These are phyloP conservation scores for Chaetomiaceae sp. DNA, from an alignment of 2,329 filamentous ascomycete genomes.

Conservation along the genomic window DNA sequence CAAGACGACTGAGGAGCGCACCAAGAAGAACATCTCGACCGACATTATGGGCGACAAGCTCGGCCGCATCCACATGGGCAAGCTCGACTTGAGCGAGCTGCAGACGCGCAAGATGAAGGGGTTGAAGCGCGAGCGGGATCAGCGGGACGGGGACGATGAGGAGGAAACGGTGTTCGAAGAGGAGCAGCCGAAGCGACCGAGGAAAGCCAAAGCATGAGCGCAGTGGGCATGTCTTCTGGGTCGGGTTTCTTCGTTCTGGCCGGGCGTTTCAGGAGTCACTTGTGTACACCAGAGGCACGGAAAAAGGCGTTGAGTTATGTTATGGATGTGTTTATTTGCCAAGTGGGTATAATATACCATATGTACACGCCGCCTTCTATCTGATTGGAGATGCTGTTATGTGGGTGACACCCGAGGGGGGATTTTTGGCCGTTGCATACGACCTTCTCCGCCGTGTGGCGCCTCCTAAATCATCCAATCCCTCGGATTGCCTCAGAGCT, in stretches of 20 bases:
- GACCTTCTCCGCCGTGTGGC: background rate
- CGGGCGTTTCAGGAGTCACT: background rate
- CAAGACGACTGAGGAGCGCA: constrained; percentile 63
- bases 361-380: constrained; percentile 4
- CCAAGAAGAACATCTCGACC: constrained; percentile 94
- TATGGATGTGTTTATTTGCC: background rate
- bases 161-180: constrained; percentile 29
- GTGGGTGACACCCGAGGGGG: background rate
- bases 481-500: too few relatives aligned
- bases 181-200: constrained; percentile 33
- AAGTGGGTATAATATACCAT: constrained; percentile 9
- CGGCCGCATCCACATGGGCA: constrained; percentile 83
- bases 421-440: background rate
- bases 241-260: background rate
- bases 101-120: constrained; percentile 99
- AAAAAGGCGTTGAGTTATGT: constrained; percentile 10
- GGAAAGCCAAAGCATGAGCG: constrained; percentile 28
- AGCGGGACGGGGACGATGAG: constrained; percentile 47
- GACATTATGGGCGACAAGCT: constrained; percentile 95
- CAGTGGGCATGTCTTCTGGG: background rate
- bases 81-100: constrained; percentile 78
- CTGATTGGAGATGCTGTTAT: background rate
- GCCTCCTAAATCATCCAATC: too few relatives aligned
- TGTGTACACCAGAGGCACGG: constrained; percentile 1
- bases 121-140: constrained; percentile 72